Evolutionary conservation across 2,329 filamentous ascomycete genomes (phyloP).

Genomic region (Elsinoe necatrix): DNA sequence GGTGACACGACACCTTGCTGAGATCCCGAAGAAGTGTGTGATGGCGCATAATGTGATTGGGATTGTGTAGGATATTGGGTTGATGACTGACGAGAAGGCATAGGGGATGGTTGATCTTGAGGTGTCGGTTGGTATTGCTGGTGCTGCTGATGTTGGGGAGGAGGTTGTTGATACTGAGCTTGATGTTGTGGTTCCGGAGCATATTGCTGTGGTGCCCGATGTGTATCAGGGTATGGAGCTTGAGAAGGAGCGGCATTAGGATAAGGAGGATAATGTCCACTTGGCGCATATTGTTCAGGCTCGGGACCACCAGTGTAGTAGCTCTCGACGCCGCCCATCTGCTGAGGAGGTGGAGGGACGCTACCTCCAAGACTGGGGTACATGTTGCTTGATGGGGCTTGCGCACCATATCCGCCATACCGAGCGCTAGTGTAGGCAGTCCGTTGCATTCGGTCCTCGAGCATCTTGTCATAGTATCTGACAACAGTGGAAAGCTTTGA

Average conservation of each 20-base stretch:
- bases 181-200: slow-evolving; percentile 25
- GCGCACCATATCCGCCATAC: slow-evolving; percentile 33
- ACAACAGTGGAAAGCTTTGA: slow-evolving; percentile 94
- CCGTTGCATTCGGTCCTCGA: slow-evolving; percentile 87
- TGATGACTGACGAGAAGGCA: slow-evolving; percentile 28
- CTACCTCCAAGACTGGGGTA: slow-evolving; percentile 63
- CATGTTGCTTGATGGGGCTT: slow-evolving; percentile 46
- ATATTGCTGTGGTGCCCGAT: slow-evolving; percentile 29
- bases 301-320: slow-evolving; percentile 59
- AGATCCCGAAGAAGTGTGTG: slow-evolving; percentile 26
- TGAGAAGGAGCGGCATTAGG: slow-evolving; percentile 25
- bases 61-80: slow-evolving; percentile 27
- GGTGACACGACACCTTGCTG: slow-evolving; percentile 26
- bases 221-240: slow-evolving; percentile 29
- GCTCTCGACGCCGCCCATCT: slow-evolving; percentile 56
- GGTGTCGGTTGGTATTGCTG: slow-evolving; percentile 20
- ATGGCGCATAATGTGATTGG: slow-evolving; percentile 30
- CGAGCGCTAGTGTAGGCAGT: slow-evolving; percentile 70
- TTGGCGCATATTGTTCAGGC: slow-evolving; percentile 42
- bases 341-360: slow-evolving; percentile 36
- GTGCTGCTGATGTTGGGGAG: slow-evolving; percentile 18
- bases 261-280: slow-evolving; percentile 45
- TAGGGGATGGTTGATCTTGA: slow-evolving; percentile 26
- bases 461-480: slow-evolving; percentile 94
- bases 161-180: slow-evolving; percentile 28